phyloP scores from a whole-genome alignment of 2,329 filamentous ascomycete genomes.

The Cordyceps fumosorosea region DNA sequence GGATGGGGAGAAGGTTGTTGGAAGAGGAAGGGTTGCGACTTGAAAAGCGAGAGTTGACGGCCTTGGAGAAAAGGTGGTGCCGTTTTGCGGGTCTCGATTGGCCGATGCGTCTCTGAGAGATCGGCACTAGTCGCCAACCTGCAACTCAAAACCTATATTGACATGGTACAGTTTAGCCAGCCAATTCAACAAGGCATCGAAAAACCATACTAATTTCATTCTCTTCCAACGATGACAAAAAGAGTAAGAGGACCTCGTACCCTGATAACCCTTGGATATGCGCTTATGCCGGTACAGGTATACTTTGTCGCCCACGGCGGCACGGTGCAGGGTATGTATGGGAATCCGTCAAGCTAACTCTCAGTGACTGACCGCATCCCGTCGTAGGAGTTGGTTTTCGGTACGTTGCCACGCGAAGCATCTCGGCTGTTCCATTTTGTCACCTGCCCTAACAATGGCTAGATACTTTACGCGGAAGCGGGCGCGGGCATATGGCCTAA shows the following conservation, averaged over 20 bases:
- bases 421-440: not conserved
- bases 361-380: constrained; percentile 20
- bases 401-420: constrained; percentile 21
- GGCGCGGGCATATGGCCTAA: constrained; percentile 43
- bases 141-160: not conserved
- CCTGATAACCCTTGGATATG: not conserved
- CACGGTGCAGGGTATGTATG: constrained; percentile 55
- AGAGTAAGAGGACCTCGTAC: constrained; percentile 23
- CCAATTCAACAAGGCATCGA: not conserved
- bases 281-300: constrained; percentile 32
- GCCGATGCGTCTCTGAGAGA: not conserved
- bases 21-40: not conserved
- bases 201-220: not conserved
- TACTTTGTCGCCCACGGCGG: constrained; percentile 60
- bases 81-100: not conserved
- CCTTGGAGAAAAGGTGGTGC: not conserved
- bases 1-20: not conserved
- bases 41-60: not conserved
- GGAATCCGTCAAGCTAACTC: constrained; percentile 23
- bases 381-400: constrained; percentile 49
- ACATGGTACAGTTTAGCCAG: not conserved
- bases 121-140: not conserved
- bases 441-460: not conserved
- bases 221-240: constrained; percentile 24
- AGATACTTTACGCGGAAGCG: constrained; percentile 50